Base-by-base conservation (phyloP, 257 asterid genomes). In the Solanum appendiculatum region DNA sequence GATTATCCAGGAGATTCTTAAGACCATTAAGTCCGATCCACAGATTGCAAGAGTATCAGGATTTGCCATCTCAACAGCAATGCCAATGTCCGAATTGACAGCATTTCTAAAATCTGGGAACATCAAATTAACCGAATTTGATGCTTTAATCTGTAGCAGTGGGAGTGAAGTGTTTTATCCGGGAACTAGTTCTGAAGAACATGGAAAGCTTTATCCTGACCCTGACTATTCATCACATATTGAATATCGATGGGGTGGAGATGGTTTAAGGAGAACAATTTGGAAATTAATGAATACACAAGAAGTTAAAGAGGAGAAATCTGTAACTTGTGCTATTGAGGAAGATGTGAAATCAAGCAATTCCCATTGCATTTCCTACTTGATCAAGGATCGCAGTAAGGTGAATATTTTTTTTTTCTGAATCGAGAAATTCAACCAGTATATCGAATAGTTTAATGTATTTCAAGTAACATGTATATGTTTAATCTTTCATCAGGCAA, bases 211-310 rank as follows among this genome's bases (percentile, higher is more conserved):
- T 64, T 86, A 42, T 80, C 94, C 93, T 0, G 98, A 96, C 85
- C 92, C 93, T 3, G 97, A 96, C 87, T 93, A 96, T 60, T 93
- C 94, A 3, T 78, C 96, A 1, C 99, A 96, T 89, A 93, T 95
- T 15, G 98, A 96, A 13, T 96, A 95, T 66, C 92, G 99, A 64
- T 96, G 98, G 99, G 99, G 98, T 83, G 91, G 92, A 3, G 97
- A 94, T 86, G 99, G 99, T 13, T 73, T 96, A 89, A 94, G 92
- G 87, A 96, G 89, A 90, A 94, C 98, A n/a, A 94, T 95, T 88
- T 90, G 93, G 96, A 96, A 95, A 89, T 90, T 96, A 60, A 96
- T 91, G 95, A 93, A 90, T 85, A 42, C 94, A 14, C 60, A 89
- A 5, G 96, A 90, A 70, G 94, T 87, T 29, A 82, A 84, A 82